Percentiles rank a stretch among this genome's conserved stretches.
Conservation (phyloP, 768 basidiomycete species). For the Hortiboletus campestris region DNA sequence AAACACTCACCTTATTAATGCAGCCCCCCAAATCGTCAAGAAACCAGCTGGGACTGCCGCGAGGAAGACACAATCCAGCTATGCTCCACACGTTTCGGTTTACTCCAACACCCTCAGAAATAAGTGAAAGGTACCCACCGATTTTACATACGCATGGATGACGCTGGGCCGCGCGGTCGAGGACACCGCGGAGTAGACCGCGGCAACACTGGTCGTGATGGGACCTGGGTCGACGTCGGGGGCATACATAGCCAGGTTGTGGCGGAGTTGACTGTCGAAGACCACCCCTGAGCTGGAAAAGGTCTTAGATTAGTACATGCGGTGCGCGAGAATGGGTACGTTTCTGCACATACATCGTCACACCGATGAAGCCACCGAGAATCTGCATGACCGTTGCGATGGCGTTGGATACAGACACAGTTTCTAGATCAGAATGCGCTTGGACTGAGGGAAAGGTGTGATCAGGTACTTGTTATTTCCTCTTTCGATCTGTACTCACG, state of each 20-base stretch:
- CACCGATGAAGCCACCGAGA: constrained; percentile 9
- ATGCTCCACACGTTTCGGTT: not conserved
- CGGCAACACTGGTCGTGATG: constrained; percentile 3
- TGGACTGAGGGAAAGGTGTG: constrained; percentile 3
- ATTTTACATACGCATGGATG: constrained; percentile 13
- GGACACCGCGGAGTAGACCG: constrained; percentile 9
- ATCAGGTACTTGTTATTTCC: not conserved
- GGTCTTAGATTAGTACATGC: not conserved
- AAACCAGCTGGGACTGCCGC: constrained; percentile 9
- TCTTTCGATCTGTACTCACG: not conserved
- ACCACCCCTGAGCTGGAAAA: constrained; percentile 6
- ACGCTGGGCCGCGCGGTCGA: constrained; percentile 1
- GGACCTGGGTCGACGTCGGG: constrained; percentile 7
- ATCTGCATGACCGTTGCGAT: constrained; percentile 13
- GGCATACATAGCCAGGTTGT: constrained; percentile 9
- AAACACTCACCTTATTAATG: constrained; percentile 6
- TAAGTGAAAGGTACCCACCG: constrained; percentile 1
- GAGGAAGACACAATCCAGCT: constrained; percentile 15
- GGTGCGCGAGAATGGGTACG: not conserved
- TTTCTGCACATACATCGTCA: constrained; percentile 1
- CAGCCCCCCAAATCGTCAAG: constrained; percentile 8
- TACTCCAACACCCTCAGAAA: not conserved
- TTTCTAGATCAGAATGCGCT: constrained; percentile 1
- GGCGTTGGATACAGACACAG: constrained; percentile 5
- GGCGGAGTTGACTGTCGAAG: constrained; percentile 5